phyloP scores from a whole-genome alignment of 2,329 filamentous ascomycete genomes.

The Clonostachys solani region DNA sequence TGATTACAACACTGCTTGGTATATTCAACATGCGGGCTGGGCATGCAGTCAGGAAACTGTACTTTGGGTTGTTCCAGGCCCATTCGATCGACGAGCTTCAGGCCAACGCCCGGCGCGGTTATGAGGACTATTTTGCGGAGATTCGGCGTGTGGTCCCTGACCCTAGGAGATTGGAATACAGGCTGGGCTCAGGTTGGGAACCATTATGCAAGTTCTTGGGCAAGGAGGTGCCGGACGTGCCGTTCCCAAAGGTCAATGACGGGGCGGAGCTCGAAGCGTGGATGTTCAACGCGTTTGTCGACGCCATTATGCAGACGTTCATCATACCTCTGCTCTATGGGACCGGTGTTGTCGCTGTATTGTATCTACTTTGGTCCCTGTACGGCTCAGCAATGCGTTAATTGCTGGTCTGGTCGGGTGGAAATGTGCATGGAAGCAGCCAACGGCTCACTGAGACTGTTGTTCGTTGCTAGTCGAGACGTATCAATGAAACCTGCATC shows the following conservation, averaged over 20 bases:
- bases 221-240: constrained; percentile 16
- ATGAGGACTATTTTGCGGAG: constrained; percentile 19
- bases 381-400: too few relatives aligned
- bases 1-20: constrained; percentile 13
- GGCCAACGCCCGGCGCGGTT: constrained; percentile 12
- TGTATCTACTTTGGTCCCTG: too few relatives aligned
- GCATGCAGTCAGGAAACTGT: constrained; percentile 11
- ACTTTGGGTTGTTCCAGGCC: constrained; percentile 18
- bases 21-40: constrained; percentile 22
- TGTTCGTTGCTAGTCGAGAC: too few relatives aligned
- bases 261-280: background rate
- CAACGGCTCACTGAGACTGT: too few relatives aligned
- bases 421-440: too few relatives aligned
- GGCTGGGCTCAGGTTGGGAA: constrained; percentile 24
- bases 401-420: too few relatives aligned
- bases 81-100: constrained; percentile 11
- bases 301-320: too few relatives aligned
- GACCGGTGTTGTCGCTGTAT: too few relatives aligned
- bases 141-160: constrained; percentile 16
- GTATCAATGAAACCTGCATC: too few relatives aligned
- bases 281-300: too few relatives aligned
- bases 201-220: constrained; percentile 29
- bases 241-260: constrained; percentile 12
- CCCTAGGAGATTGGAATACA: constrained; percentile 18
- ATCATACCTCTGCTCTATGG: too few relatives aligned